A percentile compares a stretch with the other conserved stretches of the same genome.
Evolutionary conservation across 1,284 basidiomycete genomes (phyloP).

Genomic region (Tranzscheliella williamsii): DNA sequence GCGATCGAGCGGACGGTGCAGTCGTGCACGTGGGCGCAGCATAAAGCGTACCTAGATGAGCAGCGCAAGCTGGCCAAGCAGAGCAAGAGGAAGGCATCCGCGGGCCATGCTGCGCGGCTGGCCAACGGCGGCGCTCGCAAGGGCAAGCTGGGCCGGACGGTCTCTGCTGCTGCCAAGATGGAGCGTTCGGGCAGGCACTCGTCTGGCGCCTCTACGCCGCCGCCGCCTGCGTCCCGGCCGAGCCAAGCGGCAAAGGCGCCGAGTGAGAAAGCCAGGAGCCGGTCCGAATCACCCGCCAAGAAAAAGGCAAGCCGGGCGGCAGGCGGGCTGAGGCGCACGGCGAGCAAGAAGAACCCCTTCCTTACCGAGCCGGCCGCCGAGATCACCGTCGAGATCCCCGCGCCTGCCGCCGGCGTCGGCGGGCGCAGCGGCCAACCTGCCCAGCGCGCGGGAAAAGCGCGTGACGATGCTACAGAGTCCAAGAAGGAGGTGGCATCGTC

Average conservation of each 20-base stretch:
- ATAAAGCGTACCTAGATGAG: slow-evolving; percentile 25
- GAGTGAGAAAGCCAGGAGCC: slow-evolving; percentile 13
- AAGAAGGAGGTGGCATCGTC: slow-evolving; percentile 40
- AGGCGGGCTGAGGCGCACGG: slow-evolving; percentile 15
- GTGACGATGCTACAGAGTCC: slow-evolving; percentile 22
- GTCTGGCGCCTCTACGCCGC: background rate
- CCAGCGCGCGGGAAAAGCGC: slow-evolving; percentile 17
- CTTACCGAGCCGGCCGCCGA: slow-evolving; percentile 2
- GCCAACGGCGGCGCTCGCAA: slow-evolving; percentile 7
- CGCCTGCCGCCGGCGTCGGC: slow-evolving; percentile 7
- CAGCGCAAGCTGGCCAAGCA: slow-evolving; percentile 32
- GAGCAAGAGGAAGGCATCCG: slow-evolving; percentile 15
- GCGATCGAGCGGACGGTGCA: slow-evolving; percentile 23
- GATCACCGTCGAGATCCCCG: slow-evolving; percentile 14
- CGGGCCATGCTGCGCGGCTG: slow-evolving; percentile 2
- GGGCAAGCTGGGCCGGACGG: slow-evolving; percentile 15
- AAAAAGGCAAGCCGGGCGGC: slow-evolving; percentile 5
- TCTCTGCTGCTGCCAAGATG: slow-evolving; percentile 31
- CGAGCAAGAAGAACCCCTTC: slow-evolving; percentile 27
- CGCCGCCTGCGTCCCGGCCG: background rate
- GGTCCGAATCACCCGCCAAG: slow-evolving; percentile 27
- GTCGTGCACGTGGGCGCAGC: slow-evolving; percentile 23
- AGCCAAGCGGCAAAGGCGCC: slow-evolving; percentile 2
- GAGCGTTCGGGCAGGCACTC: slow-evolving; percentile 7
- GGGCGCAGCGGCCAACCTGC: slow-evolving; percentile 3